A percentile compares a stretch with the other conserved stretches of the same genome.
Evolutionary conservation across 2,329 filamentous ascomycete species (phyloP).

Genomic region (Rachicladosporium sp.): DNA sequence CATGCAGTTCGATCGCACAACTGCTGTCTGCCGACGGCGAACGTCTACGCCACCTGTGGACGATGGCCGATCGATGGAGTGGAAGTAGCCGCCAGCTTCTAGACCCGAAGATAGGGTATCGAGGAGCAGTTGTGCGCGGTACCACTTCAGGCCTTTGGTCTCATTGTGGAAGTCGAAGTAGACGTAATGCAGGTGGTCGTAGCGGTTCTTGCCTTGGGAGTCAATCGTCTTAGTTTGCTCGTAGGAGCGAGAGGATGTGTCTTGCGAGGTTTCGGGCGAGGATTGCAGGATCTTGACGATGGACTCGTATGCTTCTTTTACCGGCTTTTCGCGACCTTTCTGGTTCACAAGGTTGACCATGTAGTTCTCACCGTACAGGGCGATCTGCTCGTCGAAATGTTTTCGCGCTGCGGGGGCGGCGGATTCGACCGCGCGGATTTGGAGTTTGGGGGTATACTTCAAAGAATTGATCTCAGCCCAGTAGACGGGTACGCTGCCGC

Average conservation of each 20-base stretch:
- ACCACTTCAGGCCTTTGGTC: conserved; percentile 88
- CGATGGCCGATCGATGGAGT: conserved; percentile 73
- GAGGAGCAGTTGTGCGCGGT: conserved; percentile 76
- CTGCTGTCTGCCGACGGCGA: conserved; percentile 68
- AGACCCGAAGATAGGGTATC: conserved; percentile 70
- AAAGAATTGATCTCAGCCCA: conserved; percentile 95
- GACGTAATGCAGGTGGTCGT: conserved; percentile 83
- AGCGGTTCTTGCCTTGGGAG: conserved; percentile 48
- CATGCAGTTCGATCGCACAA: conserved; percentile 98
- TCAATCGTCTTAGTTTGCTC: conserved; percentile 79
- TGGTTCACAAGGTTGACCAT: conserved; percentile 96
- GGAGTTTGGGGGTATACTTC: conserved; percentile 79
- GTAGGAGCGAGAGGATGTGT: conserved; percentile 50
- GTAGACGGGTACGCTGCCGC: conserved; percentile 88
- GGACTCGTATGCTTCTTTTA: conserved; percentile 91
- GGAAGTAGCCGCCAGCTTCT: conserved; percentile 77
- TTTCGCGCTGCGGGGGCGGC: conserved; percentile 66
- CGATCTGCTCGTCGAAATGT: conserved; percentile 90
- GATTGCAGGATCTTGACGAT: conserved; percentile 67
- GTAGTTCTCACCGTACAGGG: conserved; percentile 90
- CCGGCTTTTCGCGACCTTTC: conserved; percentile 73
- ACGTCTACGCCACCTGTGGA: conserved; percentile 57
- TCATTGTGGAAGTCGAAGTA: conserved; percentile 99
- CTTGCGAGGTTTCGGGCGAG: conserved; percentile 51
- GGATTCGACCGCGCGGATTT: conserved; percentile 72